phyloP scores from a whole-genome alignment of 331 rosid genomes.

The Pyrus hybrid region DNA sequence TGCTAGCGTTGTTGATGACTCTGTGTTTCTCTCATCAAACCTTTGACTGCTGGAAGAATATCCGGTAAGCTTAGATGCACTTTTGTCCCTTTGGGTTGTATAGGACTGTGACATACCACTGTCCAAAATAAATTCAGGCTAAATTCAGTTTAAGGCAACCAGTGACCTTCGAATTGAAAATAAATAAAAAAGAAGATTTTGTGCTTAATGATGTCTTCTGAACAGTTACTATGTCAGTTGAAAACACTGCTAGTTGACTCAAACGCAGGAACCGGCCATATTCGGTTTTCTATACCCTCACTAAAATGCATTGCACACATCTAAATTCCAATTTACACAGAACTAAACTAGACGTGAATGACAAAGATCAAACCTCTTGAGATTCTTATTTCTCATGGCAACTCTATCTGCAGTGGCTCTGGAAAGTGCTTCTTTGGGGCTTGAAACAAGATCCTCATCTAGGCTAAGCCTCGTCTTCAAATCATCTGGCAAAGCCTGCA shows the following conservation, averaged over 20 bases:
- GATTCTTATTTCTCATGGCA: constrained; percentile 65
- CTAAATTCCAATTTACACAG: background rate
- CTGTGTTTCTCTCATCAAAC: constrained; percentile 62
- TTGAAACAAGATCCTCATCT: constrained; percentile 54
- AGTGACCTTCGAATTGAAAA: background rate
- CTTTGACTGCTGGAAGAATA: constrained; percentile 38
- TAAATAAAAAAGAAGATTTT: background rate
- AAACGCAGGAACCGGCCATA: background rate
- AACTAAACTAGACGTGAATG: background rate
- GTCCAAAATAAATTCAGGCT: constrained; percentile 21
- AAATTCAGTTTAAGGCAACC: constrained; percentile 8
- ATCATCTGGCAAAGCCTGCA: constrained; percentile 68
- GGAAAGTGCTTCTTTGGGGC: constrained; percentile 58
- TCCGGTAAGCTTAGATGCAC: constrained; percentile 38
- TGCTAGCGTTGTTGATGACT: constrained; percentile 34
- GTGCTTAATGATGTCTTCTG: background rate
- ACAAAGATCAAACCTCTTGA: constrained; percentile 50
- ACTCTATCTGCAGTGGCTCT: constrained; percentile 52
- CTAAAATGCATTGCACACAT: background rate
- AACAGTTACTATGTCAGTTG: background rate
- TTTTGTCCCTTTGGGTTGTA: constrained; percentile 76
- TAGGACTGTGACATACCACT: constrained; percentile 87
- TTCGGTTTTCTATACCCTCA: background rate
- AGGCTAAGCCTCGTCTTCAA: constrained; percentile 54
- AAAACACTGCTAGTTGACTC: too few relatives aligned